A percentile compares a stretch with the other conserved stretches of the same genome.
Conservation (phyloP, 23 red algal species). For the Gracilariopsis chorda region DNA sequence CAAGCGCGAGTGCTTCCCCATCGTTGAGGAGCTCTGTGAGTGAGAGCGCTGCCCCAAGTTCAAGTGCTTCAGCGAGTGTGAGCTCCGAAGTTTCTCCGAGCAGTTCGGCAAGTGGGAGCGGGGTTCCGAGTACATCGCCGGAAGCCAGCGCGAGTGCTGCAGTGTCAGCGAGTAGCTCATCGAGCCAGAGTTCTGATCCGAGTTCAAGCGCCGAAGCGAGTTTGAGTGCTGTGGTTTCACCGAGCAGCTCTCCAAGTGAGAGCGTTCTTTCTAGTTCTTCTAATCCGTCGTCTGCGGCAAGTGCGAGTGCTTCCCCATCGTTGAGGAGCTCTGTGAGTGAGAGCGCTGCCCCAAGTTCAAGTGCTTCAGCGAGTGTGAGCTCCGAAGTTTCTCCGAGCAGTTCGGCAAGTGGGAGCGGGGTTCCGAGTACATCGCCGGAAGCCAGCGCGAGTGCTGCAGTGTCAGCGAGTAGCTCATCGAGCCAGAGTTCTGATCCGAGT, state of each 20-base stretch:
- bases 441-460: neutral
- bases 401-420: neutral
- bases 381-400: neutral
- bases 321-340: neutral
- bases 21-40: neutral
- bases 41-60: neutral
- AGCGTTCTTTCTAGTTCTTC: neutral
- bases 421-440: neutral
- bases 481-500: neutral
- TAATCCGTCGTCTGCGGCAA: neutral
- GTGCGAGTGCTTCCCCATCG: neutral
- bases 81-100: no score
- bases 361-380: neutral
- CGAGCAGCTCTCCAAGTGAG: neutral
- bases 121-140: no score
- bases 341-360: neutral
- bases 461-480: neutral
- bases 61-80: neutral
- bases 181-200: neutral
- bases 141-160: no score
- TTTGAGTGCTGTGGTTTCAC: neutral
- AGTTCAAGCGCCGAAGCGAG: neutral
- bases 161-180: neutral
- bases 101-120: no score
- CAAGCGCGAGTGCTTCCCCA: neutral